These are phyloP conservation scores for Ajuga chamaepitys DNA, from an alignment of 257 asterid genomes.

Conservation along the genomic window DNA sequence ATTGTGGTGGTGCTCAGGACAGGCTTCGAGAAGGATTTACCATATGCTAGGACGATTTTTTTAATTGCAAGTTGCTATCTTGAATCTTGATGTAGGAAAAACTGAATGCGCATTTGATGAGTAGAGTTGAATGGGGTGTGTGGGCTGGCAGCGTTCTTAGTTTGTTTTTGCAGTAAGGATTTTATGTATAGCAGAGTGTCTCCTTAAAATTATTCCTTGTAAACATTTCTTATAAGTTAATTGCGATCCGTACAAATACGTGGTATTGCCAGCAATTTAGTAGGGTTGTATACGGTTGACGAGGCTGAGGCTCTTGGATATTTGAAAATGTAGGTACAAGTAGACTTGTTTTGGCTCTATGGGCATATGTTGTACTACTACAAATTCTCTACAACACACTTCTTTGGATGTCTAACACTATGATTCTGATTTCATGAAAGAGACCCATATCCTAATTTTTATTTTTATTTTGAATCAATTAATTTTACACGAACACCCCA, in stretches of 20 bases:
- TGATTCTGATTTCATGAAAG: too few species aligned
- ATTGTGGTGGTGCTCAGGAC: background rate
- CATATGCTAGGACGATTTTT: background rate
- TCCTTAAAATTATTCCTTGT: background rate
- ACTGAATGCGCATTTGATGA: background rate
- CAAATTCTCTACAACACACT: background rate
- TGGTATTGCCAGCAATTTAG: background rate
- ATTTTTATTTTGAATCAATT: too few species aligned
- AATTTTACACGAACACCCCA: conserved; percentile 36
- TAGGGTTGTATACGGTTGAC: background rate
- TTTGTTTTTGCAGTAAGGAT: background rate
- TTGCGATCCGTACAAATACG: background rate
- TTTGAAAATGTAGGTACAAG: background rate
- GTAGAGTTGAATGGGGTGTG: background rate
- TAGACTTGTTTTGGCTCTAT: background rate
- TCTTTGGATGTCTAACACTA: background rate
- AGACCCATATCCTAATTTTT: too few species aligned
- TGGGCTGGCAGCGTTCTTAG: background rate
- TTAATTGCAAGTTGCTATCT: background rate
- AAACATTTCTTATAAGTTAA: background rate
- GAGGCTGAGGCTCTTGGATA: background rate
- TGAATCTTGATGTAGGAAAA: background rate
- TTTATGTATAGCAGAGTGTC: background rate
- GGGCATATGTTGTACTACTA: background rate
- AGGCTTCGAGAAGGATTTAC: background rate